Evolutionary conservation across 2,329 filamentous ascomycete species (phyloP).

Genomic region (Penicillium capsulatum): DNA sequence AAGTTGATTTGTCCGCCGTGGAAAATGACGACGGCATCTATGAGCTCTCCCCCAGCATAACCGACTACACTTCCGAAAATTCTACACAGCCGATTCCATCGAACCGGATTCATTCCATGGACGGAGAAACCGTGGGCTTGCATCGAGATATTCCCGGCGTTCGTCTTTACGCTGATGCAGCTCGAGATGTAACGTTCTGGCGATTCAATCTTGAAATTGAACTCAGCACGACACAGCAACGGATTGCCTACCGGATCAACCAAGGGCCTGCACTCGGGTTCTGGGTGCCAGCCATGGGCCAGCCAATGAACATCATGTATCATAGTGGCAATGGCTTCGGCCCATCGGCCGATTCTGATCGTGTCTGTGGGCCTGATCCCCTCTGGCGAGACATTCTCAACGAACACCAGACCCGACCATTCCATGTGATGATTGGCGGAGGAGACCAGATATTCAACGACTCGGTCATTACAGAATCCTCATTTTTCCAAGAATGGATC

Average conservation of each 20-base stretch:
- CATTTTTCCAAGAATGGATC: conserved; percentile 78
- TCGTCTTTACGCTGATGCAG: conserved; percentile 75
- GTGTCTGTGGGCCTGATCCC: conserved; percentile 87
- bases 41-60: conserved; percentile 55
- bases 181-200: conserved; percentile 92
- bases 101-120: conserved; percentile 46
- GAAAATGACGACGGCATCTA: conserved; percentile 82
- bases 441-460: conserved; percentile 98
- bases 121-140: conserved; percentile 76
- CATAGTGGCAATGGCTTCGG: conserved; percentile 97
- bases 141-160: conserved; percentile 79
- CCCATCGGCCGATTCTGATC: conserved; percentile 67
- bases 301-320: conserved; percentile 99
- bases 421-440: conserved; percentile 97
- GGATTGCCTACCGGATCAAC: conserved; percentile 95
- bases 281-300: conserved; percentile 80
- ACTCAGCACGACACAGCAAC: conserved; percentile 69
- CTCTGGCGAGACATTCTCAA: conserved; percentile 96
- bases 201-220: conserved; percentile 94
- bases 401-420: conserved; percentile 81
- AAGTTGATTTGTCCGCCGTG: conserved; percentile 69
- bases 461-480: conserved; percentile 68
- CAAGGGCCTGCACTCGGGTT: conserved; percentile 82
- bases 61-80: conserved; percentile 39
- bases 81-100: conserved; percentile 45